These are phyloP conservation scores for Myriosclerotinia curreyana DNA, from an alignment of 2,329 filamentous ascomycete genomes.

Conservation along the genomic window DNA sequence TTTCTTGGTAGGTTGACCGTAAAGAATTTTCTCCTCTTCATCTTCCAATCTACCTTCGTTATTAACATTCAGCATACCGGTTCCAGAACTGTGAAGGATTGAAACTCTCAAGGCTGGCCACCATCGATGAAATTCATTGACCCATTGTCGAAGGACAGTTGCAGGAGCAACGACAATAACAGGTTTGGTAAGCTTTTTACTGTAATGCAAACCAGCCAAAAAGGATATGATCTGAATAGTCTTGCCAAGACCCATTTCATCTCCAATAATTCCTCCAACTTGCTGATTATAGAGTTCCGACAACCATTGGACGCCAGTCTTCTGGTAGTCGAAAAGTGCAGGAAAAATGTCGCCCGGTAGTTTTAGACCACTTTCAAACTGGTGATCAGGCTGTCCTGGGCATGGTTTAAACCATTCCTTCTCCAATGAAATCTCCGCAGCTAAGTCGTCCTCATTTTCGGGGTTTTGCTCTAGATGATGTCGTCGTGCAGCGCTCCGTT, in stretches of 20 bases:
- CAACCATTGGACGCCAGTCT: conserved; percentile 94
- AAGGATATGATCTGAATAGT: conserved; percentile 69
- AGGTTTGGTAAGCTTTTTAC: conserved; percentile 76
- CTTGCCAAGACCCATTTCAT: conserved; percentile 99
- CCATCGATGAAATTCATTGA: conserved; percentile 97
- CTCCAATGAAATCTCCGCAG: conserved; percentile 44
- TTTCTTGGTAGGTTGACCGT: conserved; percentile 42
- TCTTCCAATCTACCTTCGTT: conserved; percentile 60
- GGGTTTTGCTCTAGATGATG: conserved; percentile 40
- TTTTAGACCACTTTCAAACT: conserved; percentile 68
- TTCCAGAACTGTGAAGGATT: conserved; percentile 91
- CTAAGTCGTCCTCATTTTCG: conserved; percentile 45
- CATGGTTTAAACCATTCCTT: conserved; percentile 81
- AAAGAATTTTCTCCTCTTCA: conserved; percentile 48
- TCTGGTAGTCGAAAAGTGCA: conserved; percentile 93
- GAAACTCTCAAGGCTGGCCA: conserved; percentile 98
- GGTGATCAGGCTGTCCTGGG: conserved; percentile 73
- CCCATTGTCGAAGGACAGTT: conserved; percentile 95
- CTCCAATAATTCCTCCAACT: conserved; percentile 90
- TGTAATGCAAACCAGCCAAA: conserved; percentile 88
- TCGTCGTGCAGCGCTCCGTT: conserved; percentile 58
- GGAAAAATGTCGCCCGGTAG: conserved; percentile 92
- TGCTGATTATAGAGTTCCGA: conserved; percentile 86
- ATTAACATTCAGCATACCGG: conserved; percentile 84
- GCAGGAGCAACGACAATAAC: conserved; percentile 91